Conservation (phyloP, 352 stramenopile genomes). For the Phytophthora crassamura region DNA sequence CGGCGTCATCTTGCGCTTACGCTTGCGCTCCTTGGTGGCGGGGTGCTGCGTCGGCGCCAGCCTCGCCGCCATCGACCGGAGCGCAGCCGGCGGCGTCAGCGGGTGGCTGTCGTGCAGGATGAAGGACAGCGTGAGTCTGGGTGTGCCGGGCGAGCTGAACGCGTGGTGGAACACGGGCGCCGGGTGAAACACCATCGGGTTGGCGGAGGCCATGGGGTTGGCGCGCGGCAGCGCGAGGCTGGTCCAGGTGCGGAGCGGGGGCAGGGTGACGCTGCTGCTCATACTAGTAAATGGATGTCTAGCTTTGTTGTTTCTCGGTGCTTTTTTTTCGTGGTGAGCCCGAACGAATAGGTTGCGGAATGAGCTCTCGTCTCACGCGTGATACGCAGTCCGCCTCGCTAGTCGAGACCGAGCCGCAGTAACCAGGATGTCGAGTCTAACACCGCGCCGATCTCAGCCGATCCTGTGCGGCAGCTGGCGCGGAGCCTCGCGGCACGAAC, state of each 20-base stretch:
- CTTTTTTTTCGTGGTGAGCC: too few relatives aligned
- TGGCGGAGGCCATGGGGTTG: conserved; percentile 8
- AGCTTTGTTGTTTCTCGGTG: conserved; percentile 3
- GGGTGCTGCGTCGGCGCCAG: not conserved
- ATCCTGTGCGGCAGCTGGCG: conserved; percentile 19
- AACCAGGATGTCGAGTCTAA: conserved; percentile 30
- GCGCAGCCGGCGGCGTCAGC: conserved; percentile 4
- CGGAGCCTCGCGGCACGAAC: conserved; percentile 26
- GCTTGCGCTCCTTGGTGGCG: conserved; percentile 17
- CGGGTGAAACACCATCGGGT: conserved; percentile 18
- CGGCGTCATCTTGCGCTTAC: too few relatives aligned
- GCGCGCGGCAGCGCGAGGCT: conserved; percentile 9
- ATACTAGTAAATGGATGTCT: conserved; percentile 8
- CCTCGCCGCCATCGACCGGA: too few relatives aligned
- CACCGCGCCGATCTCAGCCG: conserved; percentile 11
- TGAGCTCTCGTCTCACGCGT: conserved; percentile 19
- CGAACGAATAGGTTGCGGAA: conserved; percentile 12
- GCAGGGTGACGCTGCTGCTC: conserved; percentile 23
- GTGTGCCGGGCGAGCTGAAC: conserved; percentile 7
- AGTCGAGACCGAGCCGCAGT: conserved; percentile 19
- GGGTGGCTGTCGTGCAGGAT: conserved; percentile 32
- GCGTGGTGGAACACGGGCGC: too few relatives aligned
- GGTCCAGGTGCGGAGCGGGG: conserved; percentile 16
- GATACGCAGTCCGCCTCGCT: conserved; percentile 7
- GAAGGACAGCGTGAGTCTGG: conserved; percentile 36